phyloP scores from a whole-genome alignment of 2,329 filamentous ascomycete species.

The Cryphonectria nitschkei region DNA sequence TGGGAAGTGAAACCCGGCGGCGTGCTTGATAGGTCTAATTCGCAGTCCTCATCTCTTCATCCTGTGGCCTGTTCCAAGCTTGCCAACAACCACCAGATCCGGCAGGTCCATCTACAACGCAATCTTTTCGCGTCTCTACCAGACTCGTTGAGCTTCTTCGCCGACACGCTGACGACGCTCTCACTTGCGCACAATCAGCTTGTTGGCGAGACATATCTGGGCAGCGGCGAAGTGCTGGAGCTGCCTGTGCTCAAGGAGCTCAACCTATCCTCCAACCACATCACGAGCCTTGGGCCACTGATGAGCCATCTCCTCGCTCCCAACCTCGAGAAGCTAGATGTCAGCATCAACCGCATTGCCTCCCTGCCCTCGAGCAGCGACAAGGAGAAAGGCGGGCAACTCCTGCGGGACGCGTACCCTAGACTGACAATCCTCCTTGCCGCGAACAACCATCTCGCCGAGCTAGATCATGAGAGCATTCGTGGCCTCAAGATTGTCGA shows the following conservation, averaged over 20 bases:
- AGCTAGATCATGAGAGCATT: conserved; percentile 73
- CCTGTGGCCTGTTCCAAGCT: conserved; percentile 60
- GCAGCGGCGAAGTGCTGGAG: conserved; percentile 58
- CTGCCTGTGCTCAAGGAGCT: conserved; percentile 78
- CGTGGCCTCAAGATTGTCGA: conserved; percentile 77
- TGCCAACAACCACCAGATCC: conserved; percentile 55
- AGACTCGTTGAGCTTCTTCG: conserved; percentile 70
- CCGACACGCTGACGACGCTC: conserved; percentile 70
- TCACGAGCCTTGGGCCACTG: conserved; percentile 71
- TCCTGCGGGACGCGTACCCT: conserved; percentile 69
- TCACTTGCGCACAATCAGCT: conserved; percentile 78
- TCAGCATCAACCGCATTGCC: conserved; percentile 80
- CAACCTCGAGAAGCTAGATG: conserved; percentile 73
- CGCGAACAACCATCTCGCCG: conserved; percentile 77
- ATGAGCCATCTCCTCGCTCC: conserved; percentile 72
- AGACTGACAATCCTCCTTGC: conserved; percentile 71
- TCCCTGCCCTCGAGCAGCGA: conserved; percentile 58
- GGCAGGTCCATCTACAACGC: conserved; percentile 70
- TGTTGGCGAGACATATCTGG: conserved; percentile 65
- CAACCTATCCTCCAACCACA: conserved; percentile 73
- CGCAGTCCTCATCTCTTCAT: conserved; percentile 63
- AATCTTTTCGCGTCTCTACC: conserved; percentile 77
- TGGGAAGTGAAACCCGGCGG: conserved; percentile 64
- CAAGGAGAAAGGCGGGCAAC: conserved; percentile 22
- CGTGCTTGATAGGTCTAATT: conserved; percentile 71